Conservation (phyloP, 1,284 basidiomycete genomes). For the Ganoderma lucidum region DNA sequence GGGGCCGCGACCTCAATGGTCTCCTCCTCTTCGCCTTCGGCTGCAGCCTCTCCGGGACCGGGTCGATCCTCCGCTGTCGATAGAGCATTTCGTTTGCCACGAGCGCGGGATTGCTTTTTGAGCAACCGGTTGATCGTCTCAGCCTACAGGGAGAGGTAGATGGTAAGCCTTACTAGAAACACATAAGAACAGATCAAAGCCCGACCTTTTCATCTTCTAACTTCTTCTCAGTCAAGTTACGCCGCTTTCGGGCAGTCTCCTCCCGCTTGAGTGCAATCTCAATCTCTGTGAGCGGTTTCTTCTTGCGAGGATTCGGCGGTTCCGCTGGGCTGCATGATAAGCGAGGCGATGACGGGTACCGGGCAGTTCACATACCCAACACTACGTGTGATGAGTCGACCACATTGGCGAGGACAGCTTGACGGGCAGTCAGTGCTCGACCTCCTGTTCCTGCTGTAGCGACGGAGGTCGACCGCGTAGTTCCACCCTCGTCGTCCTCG, state of each 20-base stretch:
- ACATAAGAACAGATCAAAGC: not conserved
- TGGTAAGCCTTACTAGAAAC: not conserved
- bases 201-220: slow-evolving; percentile 90
- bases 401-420: slow-evolving; percentile 75
- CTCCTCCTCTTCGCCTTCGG: slow-evolving; percentile 43
- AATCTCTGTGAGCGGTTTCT: slow-evolving; percentile 82
- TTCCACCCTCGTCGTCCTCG: slow-evolving; percentile 43
- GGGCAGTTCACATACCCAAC: slow-evolving; percentile 40
- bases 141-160: slow-evolving; percentile 49
- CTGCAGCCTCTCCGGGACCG: slow-evolving; percentile 43
- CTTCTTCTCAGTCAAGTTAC: slow-evolving; percentile 89
- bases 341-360: not conserved
- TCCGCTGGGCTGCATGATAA: slow-evolving; percentile 44
- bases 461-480: slow-evolving; percentile 42
- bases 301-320: slow-evolving; percentile 62
- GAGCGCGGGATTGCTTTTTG: slow-evolving; percentile 84
- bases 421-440: slow-evolving; percentile 70
- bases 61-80: slow-evolving; percentile 56
- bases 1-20: slow-evolving; percentile 31
- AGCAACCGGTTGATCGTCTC: slow-evolving; percentile 92
- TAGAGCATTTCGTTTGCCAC: slow-evolving; percentile 66
- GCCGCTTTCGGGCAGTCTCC: slow-evolving; percentile 87
- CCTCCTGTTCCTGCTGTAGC: slow-evolving; percentile 46
- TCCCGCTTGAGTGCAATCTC: slow-evolving; percentile 85
- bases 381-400: slow-evolving; percentile 73